Conservation (phyloP, 2,329 filamentous ascomycete species). For the Claviceps sp. region DNA sequence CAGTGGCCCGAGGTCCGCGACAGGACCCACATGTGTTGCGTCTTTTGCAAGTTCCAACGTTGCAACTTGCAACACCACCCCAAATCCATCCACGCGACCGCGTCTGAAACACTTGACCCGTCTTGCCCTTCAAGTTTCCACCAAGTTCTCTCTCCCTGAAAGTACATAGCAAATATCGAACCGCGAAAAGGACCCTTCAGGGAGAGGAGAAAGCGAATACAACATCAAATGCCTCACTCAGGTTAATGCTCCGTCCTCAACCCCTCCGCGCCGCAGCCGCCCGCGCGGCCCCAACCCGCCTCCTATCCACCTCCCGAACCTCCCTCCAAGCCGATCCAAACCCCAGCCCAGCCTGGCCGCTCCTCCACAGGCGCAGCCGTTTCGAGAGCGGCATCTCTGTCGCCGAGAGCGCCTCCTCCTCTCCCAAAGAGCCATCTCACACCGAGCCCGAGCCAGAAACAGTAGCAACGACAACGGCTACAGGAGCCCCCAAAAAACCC, state of each 20-base stretch:
- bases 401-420: background rate
- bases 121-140: background rate
- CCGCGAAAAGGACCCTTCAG: no score
- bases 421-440: background rate
- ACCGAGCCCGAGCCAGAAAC: background rate
- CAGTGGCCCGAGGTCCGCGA: no score
- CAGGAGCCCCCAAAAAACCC: background rate
- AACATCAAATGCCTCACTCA: background rate
- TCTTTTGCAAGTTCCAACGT: no score
- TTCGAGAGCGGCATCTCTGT: background rate
- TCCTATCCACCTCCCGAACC: background rate
- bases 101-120: background rate
- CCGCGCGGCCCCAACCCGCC: constrained; percentile 6
- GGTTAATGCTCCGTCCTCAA: constrained; percentile 18
- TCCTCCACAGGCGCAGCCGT: constrained; percentile 2
- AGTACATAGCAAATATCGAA: no score
- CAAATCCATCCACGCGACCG: background rate
- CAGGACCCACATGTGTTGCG: no score
- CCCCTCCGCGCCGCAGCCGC: constrained; percentile 14
- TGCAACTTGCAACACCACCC: no score
- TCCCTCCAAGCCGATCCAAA: background rate
- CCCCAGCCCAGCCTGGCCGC: constrained; percentile 4
- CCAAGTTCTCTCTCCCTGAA: background rate
- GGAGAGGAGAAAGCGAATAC: background rate
- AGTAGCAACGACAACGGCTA: background rate